phyloP scores from a whole-genome alignment of 148 eudicot species.

The Camellia sinensis region DNA sequence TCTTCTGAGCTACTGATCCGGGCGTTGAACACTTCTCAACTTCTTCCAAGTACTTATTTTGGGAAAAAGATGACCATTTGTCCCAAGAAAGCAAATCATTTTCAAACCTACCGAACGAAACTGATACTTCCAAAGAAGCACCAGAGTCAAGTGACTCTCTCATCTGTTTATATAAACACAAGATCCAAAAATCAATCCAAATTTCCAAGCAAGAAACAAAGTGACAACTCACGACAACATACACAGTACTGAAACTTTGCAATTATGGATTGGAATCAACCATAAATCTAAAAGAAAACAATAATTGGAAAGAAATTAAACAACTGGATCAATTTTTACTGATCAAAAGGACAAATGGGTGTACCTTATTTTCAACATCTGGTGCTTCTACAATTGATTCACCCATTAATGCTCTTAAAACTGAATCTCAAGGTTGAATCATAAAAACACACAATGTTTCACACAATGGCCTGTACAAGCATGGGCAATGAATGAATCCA shows the following conservation, averaged over 20 bases:
- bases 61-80: slow-evolving; percentile 91
- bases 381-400: slow-evolving; percentile 60
- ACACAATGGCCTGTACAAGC: slow-evolving; percentile 23
- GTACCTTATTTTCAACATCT: slow-evolving; percentile 56
- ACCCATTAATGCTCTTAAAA: slow-evolving; percentile 48
- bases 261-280: slow-evolving; percentile 1
- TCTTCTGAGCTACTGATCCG: slow-evolving; percentile 95
- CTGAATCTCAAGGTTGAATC: slow-evolving; percentile 28
- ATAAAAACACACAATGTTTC: slow-evolving; percentile 10
- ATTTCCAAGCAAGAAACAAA: slow-evolving; percentile 20
- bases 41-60: slow-evolving; percentile 91
- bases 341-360: slow-evolving; percentile 25
- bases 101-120: slow-evolving; percentile 93
- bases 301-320: slow-evolving; percentile 15
- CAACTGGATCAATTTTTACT: slow-evolving; percentile 22
- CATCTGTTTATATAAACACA: slow-evolving; percentile 60
- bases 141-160: slow-evolving; percentile 40
- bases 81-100: slow-evolving; percentile 92
- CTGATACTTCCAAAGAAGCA: slow-evolving; percentile 54
- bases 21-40: slow-evolving; percentile 86
- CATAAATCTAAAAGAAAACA: slow-evolving; percentile 13
- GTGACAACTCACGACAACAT: slow-evolving; percentile 4
- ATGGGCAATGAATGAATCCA: slow-evolving; percentile 24
- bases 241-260: not conserved
- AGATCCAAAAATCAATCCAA: slow-evolving; percentile 15